Base-by-base conservation (phyloP, 306 rosid species). In the Sicyos edulis region DNA sequence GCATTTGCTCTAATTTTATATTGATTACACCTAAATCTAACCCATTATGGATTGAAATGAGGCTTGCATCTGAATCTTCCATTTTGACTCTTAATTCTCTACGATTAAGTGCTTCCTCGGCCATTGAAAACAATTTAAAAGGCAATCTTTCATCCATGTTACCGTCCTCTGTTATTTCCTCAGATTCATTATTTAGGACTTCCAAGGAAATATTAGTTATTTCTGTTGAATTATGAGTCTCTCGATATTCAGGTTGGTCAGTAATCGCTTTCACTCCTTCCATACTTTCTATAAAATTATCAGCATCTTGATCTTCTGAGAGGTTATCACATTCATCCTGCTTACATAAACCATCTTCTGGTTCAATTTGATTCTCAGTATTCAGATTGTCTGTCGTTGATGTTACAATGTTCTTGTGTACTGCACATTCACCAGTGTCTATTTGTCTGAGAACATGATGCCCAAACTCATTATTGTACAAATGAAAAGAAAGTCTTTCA, bases 281-380 rank as follows among this genome's bases (percentile, higher is more conserved):
- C 70, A 15, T 50, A 50, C 77, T 78, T 74, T 80, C 86, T 51
- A 78, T 20, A 32, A 24, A 54, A 54, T 78, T 52, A 56, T 69
- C 56, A 52, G 83, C 60, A 62, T 60, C 84, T 78, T 37, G 78
- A 53, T 68, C 19, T 65, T 70, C 61, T 59, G 61, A 74, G 68
- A 79, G 73, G 73, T 73, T 78, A 69, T 76, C 88, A 73, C 54
- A 73, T 80, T 74, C 86, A 81, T 75, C 82, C 21, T 55, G 83
- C 76, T 82, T 79, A 66, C 66, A 54, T 29, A 53, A 71, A 70
- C 76, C 79, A 62, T 44, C 82, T 73, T 78, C 75, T 59, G 78
- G 83, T 76, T 77, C 75, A 71, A 32, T 37, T 64, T 75, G 44
- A 73, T 68, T 80, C 26, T 77, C 83, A 47, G n/a, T 70, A 58